phyloP scores from a whole-genome alignment of 2,329 filamentous ascomycete species.

The Pseudogymnoascus sp. region DNA sequence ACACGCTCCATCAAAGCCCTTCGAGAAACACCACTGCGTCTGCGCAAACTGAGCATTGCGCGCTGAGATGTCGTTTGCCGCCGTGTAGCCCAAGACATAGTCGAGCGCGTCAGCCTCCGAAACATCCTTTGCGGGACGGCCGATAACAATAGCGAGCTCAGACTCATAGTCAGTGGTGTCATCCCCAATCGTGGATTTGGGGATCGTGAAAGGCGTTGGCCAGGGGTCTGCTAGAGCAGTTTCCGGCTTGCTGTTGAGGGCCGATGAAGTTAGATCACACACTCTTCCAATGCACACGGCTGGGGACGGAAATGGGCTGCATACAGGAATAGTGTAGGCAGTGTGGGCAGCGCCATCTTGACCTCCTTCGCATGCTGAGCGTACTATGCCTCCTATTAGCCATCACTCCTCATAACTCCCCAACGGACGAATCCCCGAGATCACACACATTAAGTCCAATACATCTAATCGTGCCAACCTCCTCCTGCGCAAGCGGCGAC shows the following conservation, averaged over 20 bases:
- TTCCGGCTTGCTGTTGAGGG: conserved; percentile 15
- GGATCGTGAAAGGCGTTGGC: conserved; percentile 35
- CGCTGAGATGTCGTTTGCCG: conserved; percentile 47
- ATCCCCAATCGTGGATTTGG: conserved; percentile 36
- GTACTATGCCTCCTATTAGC: conserved; percentile 29
- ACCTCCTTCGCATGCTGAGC: conserved; percentile 39
- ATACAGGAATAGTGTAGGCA: conserved; percentile 33
- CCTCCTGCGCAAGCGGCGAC: conserved; percentile 36
- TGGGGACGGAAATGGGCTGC: not conserved
- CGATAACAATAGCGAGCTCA: conserved; percentile 43
- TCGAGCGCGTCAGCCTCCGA: conserved; percentile 38
- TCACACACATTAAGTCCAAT: conserved; percentile 41
- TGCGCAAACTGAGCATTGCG: conserved; percentile 42
- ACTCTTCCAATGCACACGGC: not conserved
- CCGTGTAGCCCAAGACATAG: conserved; percentile 49
- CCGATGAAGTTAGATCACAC: conserved; percentile 9
- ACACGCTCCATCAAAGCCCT: conserved; percentile 42
- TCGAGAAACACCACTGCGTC: conserved; percentile 43
- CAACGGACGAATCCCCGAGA: not conserved
- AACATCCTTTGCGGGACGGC: conserved; percentile 40
- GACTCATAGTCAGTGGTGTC: conserved; percentile 43
- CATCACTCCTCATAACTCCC: not conserved
- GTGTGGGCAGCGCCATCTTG: conserved; percentile 34
- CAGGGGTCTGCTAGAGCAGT: conserved; percentile 14
- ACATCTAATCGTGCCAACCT: conserved; percentile 41